Percentiles rank a stretch among this genome's conserved stretches.
phyloP scores from a whole-genome alignment of 169 alveolate species.

The Toxoplasma gondii region DNA sequence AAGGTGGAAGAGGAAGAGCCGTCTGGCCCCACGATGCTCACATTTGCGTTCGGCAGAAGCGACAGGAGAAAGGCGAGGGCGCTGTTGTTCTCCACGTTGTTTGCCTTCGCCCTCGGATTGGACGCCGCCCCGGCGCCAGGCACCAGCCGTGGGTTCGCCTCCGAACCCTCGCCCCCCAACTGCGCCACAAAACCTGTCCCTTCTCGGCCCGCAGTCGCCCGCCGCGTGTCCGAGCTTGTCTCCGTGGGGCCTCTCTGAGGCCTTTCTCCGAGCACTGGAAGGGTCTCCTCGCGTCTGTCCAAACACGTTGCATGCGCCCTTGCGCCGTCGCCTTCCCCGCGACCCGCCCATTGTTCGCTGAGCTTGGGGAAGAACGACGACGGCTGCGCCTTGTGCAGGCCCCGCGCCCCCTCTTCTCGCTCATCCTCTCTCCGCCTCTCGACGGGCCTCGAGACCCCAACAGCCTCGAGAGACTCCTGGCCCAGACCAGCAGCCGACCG shows the following conservation, averaged over 20 bases:
- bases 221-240: no score
- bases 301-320: not conserved
- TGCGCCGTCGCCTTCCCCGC: not conserved
- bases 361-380: conserved; percentile 1
- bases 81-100: not conserved
- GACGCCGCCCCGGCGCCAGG: not conserved
- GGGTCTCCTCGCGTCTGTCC: not conserved
- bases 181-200: not conserved
- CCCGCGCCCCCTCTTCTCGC: not conserved
- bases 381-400: not conserved
- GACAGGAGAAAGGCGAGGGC: conserved; percentile 17
- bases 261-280: not conserved
- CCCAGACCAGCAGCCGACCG: not conserved
- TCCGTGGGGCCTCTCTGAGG: no score
- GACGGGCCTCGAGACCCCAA: no score
- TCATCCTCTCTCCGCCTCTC: no score
- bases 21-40: conserved; percentile 10
- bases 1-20: not conserved
- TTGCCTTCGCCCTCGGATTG: not conserved
- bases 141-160: not conserved
- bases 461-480: no score
- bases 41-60: conserved; percentile 35
- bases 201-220: no score
- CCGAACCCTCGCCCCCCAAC: not conserved
- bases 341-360: not conserved